Base-by-base conservation (phyloP, 78 protist genomes). In the Thecamonas trahens region DNA sequence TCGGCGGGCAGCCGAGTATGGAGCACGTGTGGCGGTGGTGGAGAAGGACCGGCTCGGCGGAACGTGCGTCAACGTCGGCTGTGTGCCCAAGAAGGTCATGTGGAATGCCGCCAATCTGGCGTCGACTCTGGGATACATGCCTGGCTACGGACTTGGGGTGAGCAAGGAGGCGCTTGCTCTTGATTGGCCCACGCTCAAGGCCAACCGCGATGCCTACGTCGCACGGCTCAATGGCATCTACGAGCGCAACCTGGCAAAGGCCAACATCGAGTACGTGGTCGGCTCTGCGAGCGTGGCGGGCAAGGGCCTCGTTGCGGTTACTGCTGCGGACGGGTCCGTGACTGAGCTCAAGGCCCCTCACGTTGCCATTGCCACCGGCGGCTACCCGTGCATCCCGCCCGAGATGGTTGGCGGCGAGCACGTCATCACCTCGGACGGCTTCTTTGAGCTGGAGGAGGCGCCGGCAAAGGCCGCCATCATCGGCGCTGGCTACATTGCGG, bases 21-120 rank as follows among this genome's bases (percentile, higher is more conserved):
- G 91, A 29, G 76, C 34, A 0, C 37, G 58, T 3, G 76, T 69
- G 22, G 83, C 61, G 28, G 3, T 84, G 28, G 29, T 84, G 28
- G 89, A 84, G 44, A 38, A 40, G 9, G 66, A 73, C 3, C 28
- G 84, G 7, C 61, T 80, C 49, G 92, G 92, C 37, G 92, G 92
- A 28, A 76, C 82, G 17, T 24, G 22, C 34, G 96, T 92, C 69
- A 92, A 92, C 60, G 90, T 92, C 6, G 96, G 96, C 29, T 92
- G 96, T 68, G 96, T 92, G 26, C 96, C 96, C 55, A 92, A 92
- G 82, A 92, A 92, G 83, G 82, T 88, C 18, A 88, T 91, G 92
- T 85, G 68, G 66, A 70, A 74, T 61, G 73, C 88, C 32, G 84
- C 89, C 9, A n/a, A 53, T 38, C 32, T 70, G 13, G 59, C 50